Evolutionary conservation across 169 alveolate genomes (phyloP).

Genomic region (Plasmodium cynomolgi): DNA sequence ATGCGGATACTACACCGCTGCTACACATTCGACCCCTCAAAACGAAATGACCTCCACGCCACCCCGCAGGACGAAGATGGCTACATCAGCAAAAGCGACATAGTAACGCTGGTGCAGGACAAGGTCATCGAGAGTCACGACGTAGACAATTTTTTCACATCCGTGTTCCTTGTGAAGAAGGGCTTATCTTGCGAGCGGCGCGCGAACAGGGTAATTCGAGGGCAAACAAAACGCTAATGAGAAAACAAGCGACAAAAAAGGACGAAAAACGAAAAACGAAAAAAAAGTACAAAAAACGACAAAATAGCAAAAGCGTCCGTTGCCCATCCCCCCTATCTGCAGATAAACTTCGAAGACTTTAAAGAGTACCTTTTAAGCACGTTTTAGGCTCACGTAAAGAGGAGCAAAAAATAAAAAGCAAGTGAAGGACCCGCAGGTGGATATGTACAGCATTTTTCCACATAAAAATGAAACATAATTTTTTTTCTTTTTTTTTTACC

Average conservation of each 20-base stretch:
- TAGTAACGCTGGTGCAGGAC: constrained; percentile 45
- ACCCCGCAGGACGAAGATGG: constrained; percentile 72
- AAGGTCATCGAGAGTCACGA: constrained; percentile 50
- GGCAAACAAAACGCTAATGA: neutral
- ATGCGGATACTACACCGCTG: neutral
- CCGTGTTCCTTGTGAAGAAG: constrained; percentile 34
- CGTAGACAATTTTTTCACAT: constrained; percentile 60
- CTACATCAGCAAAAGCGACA: constrained; percentile 70
- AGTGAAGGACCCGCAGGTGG: neutral
- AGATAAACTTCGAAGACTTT: constrained; percentile 69
- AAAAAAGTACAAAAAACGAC: neutral
- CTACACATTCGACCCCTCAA: neutral
- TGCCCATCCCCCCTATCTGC: neutral
- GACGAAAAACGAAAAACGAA: neutral
- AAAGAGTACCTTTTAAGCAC: constrained; percentile 60
- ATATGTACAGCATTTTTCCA: neutral
- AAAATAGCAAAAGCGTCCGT: neutral
- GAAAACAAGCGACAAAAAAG: neutral
- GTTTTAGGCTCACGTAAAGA: constrained; percentile 17
- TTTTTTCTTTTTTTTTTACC: constrained; percentile 1
- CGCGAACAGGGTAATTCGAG: constrained; percentile 28
- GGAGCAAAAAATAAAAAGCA: neutral
- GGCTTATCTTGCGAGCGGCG: constrained; percentile 24
- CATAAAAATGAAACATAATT: neutral
- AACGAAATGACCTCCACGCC: neutral